phyloP scores from a whole-genome alignment of 441 rosid species.

The Euphorbia schlechtendalii region DNA sequence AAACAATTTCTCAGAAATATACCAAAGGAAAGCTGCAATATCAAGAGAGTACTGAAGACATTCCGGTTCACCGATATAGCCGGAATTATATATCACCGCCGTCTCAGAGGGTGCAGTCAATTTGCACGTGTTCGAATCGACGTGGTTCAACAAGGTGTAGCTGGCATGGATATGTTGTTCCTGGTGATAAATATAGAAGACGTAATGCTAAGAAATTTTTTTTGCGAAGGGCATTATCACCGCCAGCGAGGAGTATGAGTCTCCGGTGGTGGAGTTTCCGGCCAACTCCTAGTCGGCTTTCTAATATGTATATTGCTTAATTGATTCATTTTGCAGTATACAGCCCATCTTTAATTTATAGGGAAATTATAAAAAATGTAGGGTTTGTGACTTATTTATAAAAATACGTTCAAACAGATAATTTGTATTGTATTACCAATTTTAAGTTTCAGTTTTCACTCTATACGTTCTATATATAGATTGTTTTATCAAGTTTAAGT shows the following conservation, averaged over 20 bases:
- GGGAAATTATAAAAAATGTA: no score
- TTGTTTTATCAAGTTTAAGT: no score
- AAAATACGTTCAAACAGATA: no score
- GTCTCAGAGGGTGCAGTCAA: constrained; percentile 20
- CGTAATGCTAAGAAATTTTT: constrained; percentile 38
- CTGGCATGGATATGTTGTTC: constrained; percentile 46
- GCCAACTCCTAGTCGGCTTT: constrained; percentile 72
- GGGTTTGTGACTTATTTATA: no score
- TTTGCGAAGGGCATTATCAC: constrained; percentile 51
- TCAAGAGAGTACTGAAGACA: constrained; percentile 10
- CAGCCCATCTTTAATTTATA: no score
- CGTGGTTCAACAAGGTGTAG: constrained; percentile 48
- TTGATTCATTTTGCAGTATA: not conserved
- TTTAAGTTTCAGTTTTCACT: no score
- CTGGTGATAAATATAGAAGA: constrained; percentile 32
- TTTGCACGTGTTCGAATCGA: constrained; percentile 40
- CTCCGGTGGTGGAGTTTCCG: constrained; percentile 65
- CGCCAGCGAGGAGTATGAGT: constrained; percentile 37
- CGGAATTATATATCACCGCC: not conserved
- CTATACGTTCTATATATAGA: no score
- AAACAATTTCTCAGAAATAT: no score
- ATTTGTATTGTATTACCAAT: no score
- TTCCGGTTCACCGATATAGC: constrained; percentile 14
- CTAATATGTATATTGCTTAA: constrained; percentile 54
- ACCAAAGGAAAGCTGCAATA: not conserved